Conservation (phyloP, 345 rosid genomes). For the Mangifera indica region DNA sequence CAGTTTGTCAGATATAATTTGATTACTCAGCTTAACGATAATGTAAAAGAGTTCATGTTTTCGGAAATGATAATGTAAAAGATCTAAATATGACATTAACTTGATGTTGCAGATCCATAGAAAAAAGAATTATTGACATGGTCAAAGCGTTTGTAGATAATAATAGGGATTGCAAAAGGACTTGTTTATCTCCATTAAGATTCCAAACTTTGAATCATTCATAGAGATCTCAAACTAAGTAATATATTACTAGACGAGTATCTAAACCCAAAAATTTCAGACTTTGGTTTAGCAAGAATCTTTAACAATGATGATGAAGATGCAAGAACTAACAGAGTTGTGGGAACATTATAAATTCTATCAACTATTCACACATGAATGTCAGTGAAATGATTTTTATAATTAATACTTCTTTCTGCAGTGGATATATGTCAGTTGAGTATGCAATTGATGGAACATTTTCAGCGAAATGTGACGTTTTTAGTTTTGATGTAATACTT, state of each 20-base stretch:
- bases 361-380: neutral
- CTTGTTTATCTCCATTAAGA: slow-evolving; percentile 19
- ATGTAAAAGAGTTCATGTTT: no score
- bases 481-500: slow-evolving; percentile 12
- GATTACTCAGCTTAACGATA: no score
- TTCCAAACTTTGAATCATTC: slow-evolving; percentile 15
- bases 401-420: neutral
- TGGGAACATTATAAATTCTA: slow-evolving; percentile 20
- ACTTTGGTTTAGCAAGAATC: slow-evolving; percentile 20
- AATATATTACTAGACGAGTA: slow-evolving; percentile 14
- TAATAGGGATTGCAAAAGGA: slow-evolving; percentile 15
- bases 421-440: slow-evolving; percentile 20
- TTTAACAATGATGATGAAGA: neutral
- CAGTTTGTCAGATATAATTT: neutral
- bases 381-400: neutral
- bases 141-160: neutral
- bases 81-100: no score
- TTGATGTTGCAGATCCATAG: slow-evolving; percentile 9
- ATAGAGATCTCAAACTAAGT: slow-evolving; percentile 17
- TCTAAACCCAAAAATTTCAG: slow-evolving; percentile 19
- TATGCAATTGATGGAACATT: neutral
- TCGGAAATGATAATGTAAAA: no score
- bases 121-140: neutral
- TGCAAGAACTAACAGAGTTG: neutral
- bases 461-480: neutral